Evolutionary conservation across 345 rosid species (phyloP), one percentile per base, ranked within the genome.

Genomic region (Citrus reticulata): DNA sequence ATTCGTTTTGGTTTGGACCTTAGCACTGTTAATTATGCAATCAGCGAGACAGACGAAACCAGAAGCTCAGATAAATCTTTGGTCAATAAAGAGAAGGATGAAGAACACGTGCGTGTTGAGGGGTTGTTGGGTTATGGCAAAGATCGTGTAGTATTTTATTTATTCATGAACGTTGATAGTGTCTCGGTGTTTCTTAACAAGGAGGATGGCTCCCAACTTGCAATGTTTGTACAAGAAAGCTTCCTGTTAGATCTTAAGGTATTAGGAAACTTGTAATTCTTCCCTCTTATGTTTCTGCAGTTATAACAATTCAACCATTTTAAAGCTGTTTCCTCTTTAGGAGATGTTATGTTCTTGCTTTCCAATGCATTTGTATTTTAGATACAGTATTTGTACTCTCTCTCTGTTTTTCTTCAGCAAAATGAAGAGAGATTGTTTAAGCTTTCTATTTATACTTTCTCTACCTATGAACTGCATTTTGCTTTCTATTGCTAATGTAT

Each of bases 181-280:
- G 97, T 96, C 74, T 87, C 95, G 49, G 89, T 96, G 78, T 90
- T 91, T 90, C 97, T 96, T 66, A 94, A 91, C 88, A 94, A 93
- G 81, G 99, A 96, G 93, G 98, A 96, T 83, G 93, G 94, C 73
- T 91, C 97, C 77, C 97, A 94, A 86, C 97, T 94, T 85, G 98
- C 97, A 24, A 89, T 91, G 93, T 90, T 96, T 79, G 95, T 93
- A 79, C 99, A 94, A 85, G 99, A 96, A 89, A 90, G 92, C 79
- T 96, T 96, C 81, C 83, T 88, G 76, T 85, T 96, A 82, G 97
- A 96, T 84, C 90, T 96, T 73, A 94, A 91, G 98, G 99, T 96
- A 74, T 83, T 68, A 69, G 64, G 60, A 67, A 42, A 74, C 66
- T 77, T 60, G 64, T 73, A 25, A 49, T 75, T 30, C 55, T 75